Evolutionary conservation across 495 filamentous ascomycete genomes (phyloP).

Genomic region (Penicillium subrubescens): DNA sequence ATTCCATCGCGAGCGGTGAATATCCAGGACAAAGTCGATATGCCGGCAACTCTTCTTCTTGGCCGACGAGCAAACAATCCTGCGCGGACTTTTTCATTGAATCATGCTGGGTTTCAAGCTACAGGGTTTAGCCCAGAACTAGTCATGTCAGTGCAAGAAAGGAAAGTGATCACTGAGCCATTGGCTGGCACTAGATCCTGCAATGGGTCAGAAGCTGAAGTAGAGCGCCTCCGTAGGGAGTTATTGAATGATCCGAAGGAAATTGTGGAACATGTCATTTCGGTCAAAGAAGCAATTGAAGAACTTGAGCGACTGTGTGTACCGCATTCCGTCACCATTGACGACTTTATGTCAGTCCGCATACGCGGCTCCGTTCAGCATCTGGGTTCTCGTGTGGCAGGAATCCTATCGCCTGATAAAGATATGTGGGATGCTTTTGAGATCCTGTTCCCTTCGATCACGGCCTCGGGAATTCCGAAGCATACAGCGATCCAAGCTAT

Average conservation of each 20-base stretch:
- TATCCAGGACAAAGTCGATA: slow-evolving; percentile 12
- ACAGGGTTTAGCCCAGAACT: slow-evolving; percentile 26
- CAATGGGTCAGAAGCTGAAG: slow-evolving; percentile 1
- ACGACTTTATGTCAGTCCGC: slow-evolving; percentile 24
- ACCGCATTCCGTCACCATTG: slow-evolving; percentile 7
- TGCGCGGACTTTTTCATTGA: slow-evolving; percentile 17
- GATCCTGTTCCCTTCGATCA: slow-evolving; percentile 23
- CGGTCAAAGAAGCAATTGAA: slow-evolving; percentile 20
- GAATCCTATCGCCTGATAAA: slow-evolving; percentile 14
- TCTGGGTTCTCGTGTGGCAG: slow-evolving; percentile 21
- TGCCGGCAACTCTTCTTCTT: slow-evolving; percentile 17
- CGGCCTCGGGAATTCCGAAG: slow-evolving; percentile 24
- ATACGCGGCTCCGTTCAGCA: slow-evolving; percentile 23
- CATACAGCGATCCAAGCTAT: slow-evolving; percentile 15
- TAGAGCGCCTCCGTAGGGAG: slow-evolving; percentile 12
- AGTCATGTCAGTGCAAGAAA: slow-evolving; percentile 17
- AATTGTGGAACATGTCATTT: slow-evolving; percentile 23
- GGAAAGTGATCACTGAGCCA: slow-evolving; percentile 20
- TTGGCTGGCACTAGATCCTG: slow-evolving; percentile 20
- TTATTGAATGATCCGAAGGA: slow-evolving; percentile 18
- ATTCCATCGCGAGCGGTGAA: slow-evolving; percentile 17
- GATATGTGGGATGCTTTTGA: slow-evolving; percentile 21
- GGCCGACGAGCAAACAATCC: slow-evolving; percentile 18
- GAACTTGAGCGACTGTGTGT: slow-evolving; percentile 17
- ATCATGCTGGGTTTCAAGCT: slow-evolving; percentile 14